Evolutionary conservation across 345 rosid genomes (phyloP).

Genomic region (Pseudoturritis turrita): DNA sequence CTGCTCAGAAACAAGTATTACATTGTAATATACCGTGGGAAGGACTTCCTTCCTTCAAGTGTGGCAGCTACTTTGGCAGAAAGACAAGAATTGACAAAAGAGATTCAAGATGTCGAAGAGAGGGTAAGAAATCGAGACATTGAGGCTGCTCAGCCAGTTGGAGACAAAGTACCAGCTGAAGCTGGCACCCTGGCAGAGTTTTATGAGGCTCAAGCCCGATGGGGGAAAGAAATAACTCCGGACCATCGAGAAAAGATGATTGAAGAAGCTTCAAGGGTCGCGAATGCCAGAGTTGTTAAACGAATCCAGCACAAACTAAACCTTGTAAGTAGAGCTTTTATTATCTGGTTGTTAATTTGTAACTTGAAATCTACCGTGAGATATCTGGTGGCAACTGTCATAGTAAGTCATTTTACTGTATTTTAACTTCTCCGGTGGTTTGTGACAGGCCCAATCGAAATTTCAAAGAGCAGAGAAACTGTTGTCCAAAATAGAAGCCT

Average conservation of each 20-base stretch:
- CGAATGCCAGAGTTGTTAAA: conserved; percentile 60
- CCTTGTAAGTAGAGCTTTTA: conserved; percentile 50
- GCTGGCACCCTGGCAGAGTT: conserved; percentile 97
- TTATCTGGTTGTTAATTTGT: background rate
- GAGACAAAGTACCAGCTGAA: conserved; percentile 49
- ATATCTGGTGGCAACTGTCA: background rate
- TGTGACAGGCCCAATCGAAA: conserved; percentile 77
- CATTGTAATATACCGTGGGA: conserved; percentile 94
- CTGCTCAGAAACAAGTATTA: conserved; percentile 91
- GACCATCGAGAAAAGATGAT: conserved; percentile 87
- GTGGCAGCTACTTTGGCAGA: conserved; percentile 87
- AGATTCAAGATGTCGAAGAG: conserved; percentile 85
- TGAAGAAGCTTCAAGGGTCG: conserved; percentile 76
- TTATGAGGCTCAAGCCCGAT: conserved; percentile 92
- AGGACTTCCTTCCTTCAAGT: conserved; percentile 88
- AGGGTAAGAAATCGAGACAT: conserved; percentile 46
- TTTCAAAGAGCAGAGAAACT: conserved; percentile 84
- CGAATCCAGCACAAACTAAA: conserved; percentile 73
- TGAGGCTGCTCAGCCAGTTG: conserved; percentile 48
- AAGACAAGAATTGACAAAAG: conserved; percentile 68
- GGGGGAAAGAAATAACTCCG: conserved; percentile 78
- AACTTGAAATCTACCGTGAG: conserved; percentile 7
- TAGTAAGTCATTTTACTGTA: background rate
- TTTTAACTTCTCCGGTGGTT: conserved; percentile 8
- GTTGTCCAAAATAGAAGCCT: conserved; percentile 80